phyloP scores from a whole-genome alignment of 2,329 filamentous ascomycete species.

The Epichloe aotearoae region DNA sequence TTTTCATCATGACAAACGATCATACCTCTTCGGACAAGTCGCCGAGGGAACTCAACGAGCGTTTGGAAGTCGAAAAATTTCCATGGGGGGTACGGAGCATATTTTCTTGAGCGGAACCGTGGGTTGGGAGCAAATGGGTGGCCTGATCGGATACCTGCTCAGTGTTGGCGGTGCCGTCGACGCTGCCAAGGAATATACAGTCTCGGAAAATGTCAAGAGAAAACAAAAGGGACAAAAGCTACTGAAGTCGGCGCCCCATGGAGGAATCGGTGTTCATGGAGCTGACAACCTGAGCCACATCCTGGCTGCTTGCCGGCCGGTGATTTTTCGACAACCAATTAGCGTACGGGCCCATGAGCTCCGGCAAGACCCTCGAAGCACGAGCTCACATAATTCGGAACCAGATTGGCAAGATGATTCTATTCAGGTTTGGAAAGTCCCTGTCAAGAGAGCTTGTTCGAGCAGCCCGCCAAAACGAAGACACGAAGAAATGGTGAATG shows the following conservation, averaged over 20 bases:
- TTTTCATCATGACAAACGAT: constrained; percentile 66
- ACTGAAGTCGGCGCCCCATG: constrained; percentile 11
- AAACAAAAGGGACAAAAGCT: constrained; percentile 24
- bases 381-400: constrained; percentile 15
- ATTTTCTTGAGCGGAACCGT: constrained; percentile 72
- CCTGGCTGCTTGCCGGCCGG: constrained; percentile 69
- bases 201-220: constrained; percentile 26
- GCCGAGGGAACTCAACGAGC: constrained; percentile 77
- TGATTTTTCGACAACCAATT: constrained; percentile 76
- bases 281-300: constrained; percentile 67
- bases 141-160: constrained; percentile 72
- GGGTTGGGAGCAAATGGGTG: constrained; percentile 65
- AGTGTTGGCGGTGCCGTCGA: constrained; percentile 61
- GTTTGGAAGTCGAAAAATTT: constrained; percentile 52
- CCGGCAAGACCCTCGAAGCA: constrained; percentile 26
- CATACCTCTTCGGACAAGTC: constrained; percentile 76
- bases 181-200: constrained; percentile 28
- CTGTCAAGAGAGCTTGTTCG: constrained; percentile 24
- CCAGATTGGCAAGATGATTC: constrained; percentile 66
- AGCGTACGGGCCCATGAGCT: constrained; percentile 62
- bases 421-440: constrained; percentile 75
- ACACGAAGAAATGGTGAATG: constrained; percentile 9
- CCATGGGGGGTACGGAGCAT: constrained; percentile 53
- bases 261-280: constrained; percentile 56
- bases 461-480: constrained; percentile 23